Evolutionary conservation across 83 land plant species (phyloP), one percentile per base, ranked within the genome.

Genomic region (Picea mariana): DNA sequence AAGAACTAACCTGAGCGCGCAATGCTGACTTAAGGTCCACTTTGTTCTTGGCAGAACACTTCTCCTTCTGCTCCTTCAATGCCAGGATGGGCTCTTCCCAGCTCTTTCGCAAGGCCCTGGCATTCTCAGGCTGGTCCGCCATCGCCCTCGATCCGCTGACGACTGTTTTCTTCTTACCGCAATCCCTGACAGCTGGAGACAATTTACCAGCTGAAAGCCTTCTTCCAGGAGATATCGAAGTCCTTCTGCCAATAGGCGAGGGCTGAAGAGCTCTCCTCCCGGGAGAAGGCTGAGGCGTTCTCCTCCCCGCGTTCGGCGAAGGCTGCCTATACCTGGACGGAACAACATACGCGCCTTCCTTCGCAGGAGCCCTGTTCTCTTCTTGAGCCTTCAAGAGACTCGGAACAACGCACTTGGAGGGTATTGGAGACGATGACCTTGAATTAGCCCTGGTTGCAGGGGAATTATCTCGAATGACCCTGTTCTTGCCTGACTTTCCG

Each of bases 261-360:
- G 55, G 63, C 64, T 78, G 80, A 61, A 59, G 20, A n/a, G 27
- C 64, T 78, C 92, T 84, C 27, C 84, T 78, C 11, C 55, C 80
- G 21, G 73, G 83, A 5, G 93, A 87, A 16, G 90, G 85, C 8
- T 89, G 85, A 76, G 78, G 31, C 23, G 85, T 78, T 78, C 52
- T 79, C 84, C 87, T 81, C 76, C 87, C 80, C 12, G 79, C 71
- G 40, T 52, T 90, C 13, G 95, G 95, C 1, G 95, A 92, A 5
- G 95, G 93, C 80, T 93, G 93, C 75, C 95, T 72, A 64, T 93
- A 93, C 85, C 93, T 87, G 12, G 95, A 93, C 1, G 95, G 95
- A 27, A 93, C 95, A 3, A 90, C 71, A 58, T 90, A 90, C 5
- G 87, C 90, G 8, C 90, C 81, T 78, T 91, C 93, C 71, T 69